Evolutionary conservation across 2,329 filamentous ascomycete genomes (phyloP), one percentile per base, ranked within the genome.

Genomic region (Cercospora beticola): DNA sequence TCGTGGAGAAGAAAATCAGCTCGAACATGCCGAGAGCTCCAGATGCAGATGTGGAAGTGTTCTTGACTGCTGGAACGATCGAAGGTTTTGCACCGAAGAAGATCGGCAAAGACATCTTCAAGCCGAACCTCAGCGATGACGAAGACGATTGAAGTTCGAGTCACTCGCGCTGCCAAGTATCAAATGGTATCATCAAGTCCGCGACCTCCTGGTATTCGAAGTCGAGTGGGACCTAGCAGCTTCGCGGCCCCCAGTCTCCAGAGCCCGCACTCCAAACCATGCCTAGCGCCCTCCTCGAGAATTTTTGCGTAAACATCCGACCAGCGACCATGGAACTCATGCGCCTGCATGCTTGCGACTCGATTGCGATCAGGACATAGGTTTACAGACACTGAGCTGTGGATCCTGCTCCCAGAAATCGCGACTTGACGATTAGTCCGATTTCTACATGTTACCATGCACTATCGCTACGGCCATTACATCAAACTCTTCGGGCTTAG

Each of bases 1-100:
- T 81, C 31, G 71, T 79, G 8, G 79, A 81, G 68, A 79, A 78
- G 43, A 74, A 70, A 61, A 69, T 70, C 9, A 62, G 64, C 18
- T 69, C 67, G 49, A 71, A 70, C 31, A 52, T 58, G 21, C 64
- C 70, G 9, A 60, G 40, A 26, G 63, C 67, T 8, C 67, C 67
- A 12, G 67, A 64, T 36, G 59, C 64, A 7, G 67, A 64, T 23
- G 64, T 66, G 6, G 62, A 60, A 9, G 64, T 66, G 10, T 52
- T 58, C 3, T 18, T 64, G 5, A 62, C 58, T 36, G 67, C 64
- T 64, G 40, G 67, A 64, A 23, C 71, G 3, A 76, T 78, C 30
- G 76, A 78, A 66, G 76, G 76, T 0, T 78, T 77, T 61, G 72
- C 74, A 65, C 75, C 76, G 9, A 72, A 65, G 68, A 56, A n/a